These are phyloP conservation scores for Aspergillus pseudoterreus DNA, from an alignment of 2,329 filamentous ascomycete species.

Conservation along the genomic window DNA sequence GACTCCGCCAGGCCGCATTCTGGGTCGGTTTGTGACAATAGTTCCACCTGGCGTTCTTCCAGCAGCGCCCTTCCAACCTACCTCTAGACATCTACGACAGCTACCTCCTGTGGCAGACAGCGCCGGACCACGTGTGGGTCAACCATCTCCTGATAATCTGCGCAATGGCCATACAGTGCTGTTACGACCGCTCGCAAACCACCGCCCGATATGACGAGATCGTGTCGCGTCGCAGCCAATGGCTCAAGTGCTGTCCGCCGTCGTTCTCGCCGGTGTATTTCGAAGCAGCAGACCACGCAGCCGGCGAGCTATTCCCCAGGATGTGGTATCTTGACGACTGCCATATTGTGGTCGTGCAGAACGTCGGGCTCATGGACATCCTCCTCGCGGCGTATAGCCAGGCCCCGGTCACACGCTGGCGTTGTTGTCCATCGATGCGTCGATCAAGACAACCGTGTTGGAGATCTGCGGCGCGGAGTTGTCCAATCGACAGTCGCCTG, in stretches of 20 bases:
- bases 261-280: slow-evolving; percentile 56
- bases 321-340: slow-evolving; percentile 53
- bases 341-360: slow-evolving; percentile 52
- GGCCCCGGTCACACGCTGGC: background rate
- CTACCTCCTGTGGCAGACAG: background rate
- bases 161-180: slow-evolving; percentile 59
- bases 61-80: slow-evolving; percentile 28
- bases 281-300: slow-evolving; percentile 29
- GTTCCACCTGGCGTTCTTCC: slow-evolving; percentile 43
- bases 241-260: slow-evolving; percentile 28
- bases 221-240: slow-evolving; percentile 39
- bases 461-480: slow-evolving; percentile 18
- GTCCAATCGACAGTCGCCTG: slow-evolving; percentile 17
- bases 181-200: slow-evolving; percentile 47
- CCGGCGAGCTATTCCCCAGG: slow-evolving; percentile 41
- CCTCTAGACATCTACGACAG: background rate
- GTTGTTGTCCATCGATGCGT: slow-evolving; percentile 42
- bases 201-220: slow-evolving; percentile 40
- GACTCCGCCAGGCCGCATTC: slow-evolving; percentile 12
- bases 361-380: slow-evolving; percentile 50
- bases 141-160: slow-evolving; percentile 59
- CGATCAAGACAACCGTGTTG: slow-evolving; percentile 33
- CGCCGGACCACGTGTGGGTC: slow-evolving; percentile 27
- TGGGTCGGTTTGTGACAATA: slow-evolving; percentile 40
- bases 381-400: slow-evolving; percentile 56